Evolutionary conservation across 805 yeast genomes (phyloP), one percentile per base, ranked within the genome.

Genomic region (Saccharomycopsis amapae): DNA sequence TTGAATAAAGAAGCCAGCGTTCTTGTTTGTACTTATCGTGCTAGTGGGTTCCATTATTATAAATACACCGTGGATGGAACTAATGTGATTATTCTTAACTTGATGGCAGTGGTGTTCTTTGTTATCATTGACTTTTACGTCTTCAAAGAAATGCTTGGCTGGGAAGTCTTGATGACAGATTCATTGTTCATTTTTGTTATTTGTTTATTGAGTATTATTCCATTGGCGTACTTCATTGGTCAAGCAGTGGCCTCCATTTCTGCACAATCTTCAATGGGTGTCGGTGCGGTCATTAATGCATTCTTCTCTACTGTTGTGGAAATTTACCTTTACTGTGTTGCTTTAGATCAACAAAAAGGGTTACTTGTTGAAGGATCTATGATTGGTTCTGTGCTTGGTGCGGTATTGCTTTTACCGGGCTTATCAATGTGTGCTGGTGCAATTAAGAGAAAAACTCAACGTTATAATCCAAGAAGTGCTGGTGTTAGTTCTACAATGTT

Each of bases 161-260:
- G 64, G 15, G 63, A 68, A 12, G 43, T 62, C 1, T 62, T 76
- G 56, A 55, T 78, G 45, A 79, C 90, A 1, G 68, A 79, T 56
- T 76, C 88, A 17, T 69, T 79, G 0, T 63, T 79, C 19, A 73
- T 87, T 37, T 93, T 93, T 57, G 68, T 77, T 38, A 65, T 87
- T 15, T 84, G 96, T 61, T 65, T 93, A 48, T 70, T 84, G 40
- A 85, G 96, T 1, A 86, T 93, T 48, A 76, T 93, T 31, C 98
- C 98, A 5, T 69, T 93, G 54, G 97, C 98, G 0, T 90, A 93
- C 60, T 93, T 88, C 64, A 89, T 93, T 56, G 98, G 98, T 3
- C 97, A 90, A 63, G 97, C 97, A 4, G 98, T 93, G n/a, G 98
- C 98, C 0, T 89, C 97, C 2, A 93, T 93, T 49, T 85, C 96